Evolutionary conservation across 31 red algal species (phyloP).

Genomic region (Porphyra umbilicalis): DNA sequence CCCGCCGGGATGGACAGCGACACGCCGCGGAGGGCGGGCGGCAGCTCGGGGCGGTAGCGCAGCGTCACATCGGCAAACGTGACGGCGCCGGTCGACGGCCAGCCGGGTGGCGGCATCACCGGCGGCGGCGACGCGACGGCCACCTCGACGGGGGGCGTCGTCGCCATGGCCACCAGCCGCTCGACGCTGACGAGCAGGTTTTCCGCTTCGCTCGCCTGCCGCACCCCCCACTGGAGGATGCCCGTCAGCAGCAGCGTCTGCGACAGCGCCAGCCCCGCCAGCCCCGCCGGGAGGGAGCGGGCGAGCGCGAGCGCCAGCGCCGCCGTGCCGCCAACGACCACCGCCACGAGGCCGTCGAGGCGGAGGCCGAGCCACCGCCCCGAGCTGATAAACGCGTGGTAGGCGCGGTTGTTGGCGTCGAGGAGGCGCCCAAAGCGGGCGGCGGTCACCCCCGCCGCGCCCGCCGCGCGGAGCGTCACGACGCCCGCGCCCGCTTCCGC

Average conservation of each 20-base stretch:
- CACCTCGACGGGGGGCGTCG: conserved; percentile 12
- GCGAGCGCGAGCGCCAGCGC: conserved; percentile 29
- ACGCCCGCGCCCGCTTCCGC: conserved; percentile 68
- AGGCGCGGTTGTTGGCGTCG: conserved; percentile 33
- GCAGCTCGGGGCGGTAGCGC: conserved; percentile 74
- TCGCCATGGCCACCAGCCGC: conserved; percentile 17
- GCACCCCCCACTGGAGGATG: conserved; percentile 44
- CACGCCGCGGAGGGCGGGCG: conserved; percentile 49
- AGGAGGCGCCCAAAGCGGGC: conserved; percentile 11
- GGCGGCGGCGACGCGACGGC: conserved; percentile 1
- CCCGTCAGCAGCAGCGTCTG: conserved; percentile 30
- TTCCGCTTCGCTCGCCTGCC: conserved; percentile 57
- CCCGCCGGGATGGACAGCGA: conserved; percentile 39
- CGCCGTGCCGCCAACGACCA: conserved; percentile 35
- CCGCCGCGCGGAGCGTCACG: conserved; percentile 56
- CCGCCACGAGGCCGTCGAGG: conserved; percentile 39
- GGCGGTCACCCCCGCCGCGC: neutral
- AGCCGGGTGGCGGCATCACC: conserved; percentile 6
- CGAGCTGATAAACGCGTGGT: conserved; percentile 35
- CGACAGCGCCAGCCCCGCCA: conserved; percentile 48
- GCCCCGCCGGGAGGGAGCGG: conserved; percentile 28
- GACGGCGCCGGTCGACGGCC: conserved; percentile 52
- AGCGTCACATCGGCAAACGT: conserved; percentile 57
- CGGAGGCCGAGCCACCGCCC: conserved; percentile 76
- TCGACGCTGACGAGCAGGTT: conserved; percentile 65